Conservation (phyloP, 257 asterid species). For the Perilla frutescens region DNA sequence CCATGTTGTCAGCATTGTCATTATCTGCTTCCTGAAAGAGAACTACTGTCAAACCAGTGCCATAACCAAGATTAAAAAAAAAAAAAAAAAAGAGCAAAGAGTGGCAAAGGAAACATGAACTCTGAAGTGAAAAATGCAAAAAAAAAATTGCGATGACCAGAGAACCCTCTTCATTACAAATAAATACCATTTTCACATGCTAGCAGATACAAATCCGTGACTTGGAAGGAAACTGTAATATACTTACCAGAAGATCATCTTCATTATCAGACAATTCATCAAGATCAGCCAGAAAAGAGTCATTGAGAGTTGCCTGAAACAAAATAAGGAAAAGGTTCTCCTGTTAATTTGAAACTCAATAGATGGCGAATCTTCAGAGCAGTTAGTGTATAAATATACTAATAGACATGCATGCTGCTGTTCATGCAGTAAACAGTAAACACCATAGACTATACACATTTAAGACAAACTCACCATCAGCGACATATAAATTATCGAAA, state of each 20-base stretch:
- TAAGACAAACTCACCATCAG: neutral
- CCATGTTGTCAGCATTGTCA: constrained; percentile 72
- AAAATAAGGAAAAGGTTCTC: neutral
- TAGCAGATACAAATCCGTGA: neutral
- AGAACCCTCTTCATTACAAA: constrained; percentile 6
- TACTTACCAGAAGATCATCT: constrained; percentile 75
- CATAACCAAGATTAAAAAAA: neutral
- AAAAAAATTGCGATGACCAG: constrained; percentile 3
- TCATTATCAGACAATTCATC: constrained; percentile 93
- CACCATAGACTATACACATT: neutral
- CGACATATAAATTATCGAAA: neutral
- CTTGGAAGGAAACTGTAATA: neutral
- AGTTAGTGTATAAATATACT: neutral
- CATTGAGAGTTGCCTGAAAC: constrained; percentile 93
- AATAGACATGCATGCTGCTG: neutral
- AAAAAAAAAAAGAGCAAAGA: constrained; percentile 1
- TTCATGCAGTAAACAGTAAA: neutral
- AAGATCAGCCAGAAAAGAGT: constrained; percentile 96
- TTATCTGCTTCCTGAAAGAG: constrained; percentile 66
- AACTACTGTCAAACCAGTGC: constrained; percentile 23
- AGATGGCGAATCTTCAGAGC: constrained; percentile 19
- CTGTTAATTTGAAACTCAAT: constrained; percentile 12
- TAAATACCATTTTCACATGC: neutral
- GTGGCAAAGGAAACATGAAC: neutral
- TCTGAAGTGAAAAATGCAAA: neutral